Evolutionary conservation across 2,329 filamentous ascomycete genomes (phyloP), one percentile per base, ranked within the genome.

Genomic region (Fusarium ambrosium): DNA sequence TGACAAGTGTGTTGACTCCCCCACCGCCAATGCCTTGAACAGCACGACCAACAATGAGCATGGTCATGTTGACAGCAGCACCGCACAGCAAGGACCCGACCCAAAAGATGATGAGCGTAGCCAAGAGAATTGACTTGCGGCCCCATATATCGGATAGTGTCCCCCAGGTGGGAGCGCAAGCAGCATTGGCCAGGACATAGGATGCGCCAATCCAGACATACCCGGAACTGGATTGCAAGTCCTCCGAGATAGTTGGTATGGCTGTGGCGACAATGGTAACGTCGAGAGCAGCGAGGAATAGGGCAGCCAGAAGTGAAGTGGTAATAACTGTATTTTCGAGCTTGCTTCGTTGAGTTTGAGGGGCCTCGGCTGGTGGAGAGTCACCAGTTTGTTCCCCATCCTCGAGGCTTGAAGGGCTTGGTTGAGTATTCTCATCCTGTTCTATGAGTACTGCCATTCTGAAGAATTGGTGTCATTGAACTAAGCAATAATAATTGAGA

Each of bases 171-270:
- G 62, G 66, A 1, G 45, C 51, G 1, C 58, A 60, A 24, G 69
- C 66, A 1, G 69, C 66, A n/a, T 22, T 37, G 9, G 62, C 69
- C 0, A 71, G 20, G 11, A 71, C 53, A 22, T 71, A 71, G 20
- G 66, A 62, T 4, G 48, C 32, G 4, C 66, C 66, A 27, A 71
- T 66, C 69, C 69, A 71, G 56, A 66, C 58, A 3, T 71, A 71
- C 1, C 66, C 69, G 0, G 48, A 11, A 4, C 56, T 59, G 1
- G 69, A 69, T 3, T 61, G 62, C 7, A 71, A 16, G 14, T 66
- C 66, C 0, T 39, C 51, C 1, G 62, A 58, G 10, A 71, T 71
- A 0, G 69, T 71, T 1, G 69, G 69, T 6, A 71, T 53, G 13
- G 69, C 56, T 2, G 34, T 60, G 20, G 55, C 32, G 34, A 59